These are phyloP conservation scores for Omphalea diandra DNA, from an alignment of 441 rosid species.

Conservation along the genomic window DNA sequence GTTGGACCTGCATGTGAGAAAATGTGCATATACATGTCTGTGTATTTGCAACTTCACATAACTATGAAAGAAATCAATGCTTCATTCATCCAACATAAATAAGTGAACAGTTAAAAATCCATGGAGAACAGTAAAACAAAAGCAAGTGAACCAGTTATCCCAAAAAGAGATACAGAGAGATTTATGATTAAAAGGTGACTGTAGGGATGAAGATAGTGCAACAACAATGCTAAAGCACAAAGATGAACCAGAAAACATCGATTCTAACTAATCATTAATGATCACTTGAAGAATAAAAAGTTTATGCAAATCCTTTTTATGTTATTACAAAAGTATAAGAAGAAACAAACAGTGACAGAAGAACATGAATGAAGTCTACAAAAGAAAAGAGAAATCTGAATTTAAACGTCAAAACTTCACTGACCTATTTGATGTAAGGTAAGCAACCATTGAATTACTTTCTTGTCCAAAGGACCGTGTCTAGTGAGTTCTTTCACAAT, in stretches of 20 bases:
- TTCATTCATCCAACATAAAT: not conserved
- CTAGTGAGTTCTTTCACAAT: constrained; percentile 49
- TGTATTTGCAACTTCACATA: not conserved
- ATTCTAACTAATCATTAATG: not conserved
- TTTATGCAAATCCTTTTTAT: constrained; percentile 12
- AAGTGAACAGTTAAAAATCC: no score
- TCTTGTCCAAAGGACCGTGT: constrained; percentile 65
- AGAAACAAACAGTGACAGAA: constrained; percentile 8
- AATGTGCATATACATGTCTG: not conserved
- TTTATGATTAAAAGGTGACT: no score
- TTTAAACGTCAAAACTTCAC: constrained; percentile 10
- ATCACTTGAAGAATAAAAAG: not conserved
- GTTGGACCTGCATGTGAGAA: not conserved
- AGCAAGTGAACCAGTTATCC: no score
- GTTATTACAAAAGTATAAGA: not conserved
- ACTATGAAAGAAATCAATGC: not conserved
- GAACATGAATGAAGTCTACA: not conserved
- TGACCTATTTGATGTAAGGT: constrained; percentile 97
- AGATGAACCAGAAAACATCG: not conserved
- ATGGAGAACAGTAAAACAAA: no score
- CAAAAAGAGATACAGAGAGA: no score
- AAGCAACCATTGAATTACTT: constrained; percentile 81
- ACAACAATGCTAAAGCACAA: no score
- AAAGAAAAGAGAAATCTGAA: not conserved
- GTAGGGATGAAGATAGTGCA: no score